Base-by-base conservation (phyloP, 164 flowering plant species). In the Paratinospora sagittata region DNA sequence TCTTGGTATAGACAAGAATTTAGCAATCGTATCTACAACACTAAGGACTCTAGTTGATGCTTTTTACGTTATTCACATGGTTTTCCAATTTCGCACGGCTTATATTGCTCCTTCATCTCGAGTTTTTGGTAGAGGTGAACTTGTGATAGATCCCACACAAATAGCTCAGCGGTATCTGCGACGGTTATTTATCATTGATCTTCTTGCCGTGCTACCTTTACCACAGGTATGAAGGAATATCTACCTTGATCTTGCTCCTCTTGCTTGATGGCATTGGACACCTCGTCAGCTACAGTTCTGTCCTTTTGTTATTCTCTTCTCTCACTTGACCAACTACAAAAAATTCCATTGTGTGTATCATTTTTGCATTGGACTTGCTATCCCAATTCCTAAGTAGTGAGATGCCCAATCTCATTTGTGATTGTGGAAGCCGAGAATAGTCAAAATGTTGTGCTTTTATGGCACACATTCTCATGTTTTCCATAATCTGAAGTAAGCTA, bases 61-160 rank as follows among this genome's bases (percentile, higher is more conserved):
- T 57, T 69, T 69, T 63, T 69, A 69, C 55, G 72, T 69, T 36
- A 69, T 91, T 74, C 97, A 78, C 85, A 93, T 96, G 90, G 85
- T 80, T 78, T 89, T 96, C 52, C 97, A 91, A 71, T 96, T 93
- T 72, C 90, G 97, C 26, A 96, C 98, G 27, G 99, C 97, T 69
- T 96, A 84, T 74, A 91, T 96, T 82, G 99, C 99, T 36, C 99
- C 98, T 60, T 89, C 97, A 62, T 96, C 99, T 76, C 88, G 98
- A 71, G 99, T 93, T 55, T 96, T 96, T 82, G 99, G 99, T 61
- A 85, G 98, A 62, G 99, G 99, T 74, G 99, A 90, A 84, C 99
- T 96, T 77, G 98, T 93, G 47, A 88, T 91, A 69, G 93, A 93
- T 81, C 86, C 95, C 76, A 85, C 84, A 77, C 81, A 88, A 75